phyloP scores from a whole-genome alignment of 768 basidiomycete genomes.

The Phlebiopsis gigantea region DNA sequence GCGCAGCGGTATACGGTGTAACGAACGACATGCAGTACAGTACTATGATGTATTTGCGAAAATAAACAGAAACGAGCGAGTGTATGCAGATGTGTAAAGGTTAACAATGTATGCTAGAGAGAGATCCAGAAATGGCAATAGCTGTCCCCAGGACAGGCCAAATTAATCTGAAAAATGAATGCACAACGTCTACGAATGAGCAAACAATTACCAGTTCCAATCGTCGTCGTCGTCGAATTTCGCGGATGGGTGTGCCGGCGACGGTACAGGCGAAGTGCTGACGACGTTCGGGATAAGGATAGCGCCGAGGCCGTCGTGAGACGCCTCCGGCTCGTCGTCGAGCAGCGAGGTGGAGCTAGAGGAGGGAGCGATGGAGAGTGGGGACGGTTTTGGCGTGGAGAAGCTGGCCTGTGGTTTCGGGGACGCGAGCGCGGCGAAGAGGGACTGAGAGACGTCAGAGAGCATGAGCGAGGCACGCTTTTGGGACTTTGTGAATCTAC shows the following conservation, averaged over 20 bases:
- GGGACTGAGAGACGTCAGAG: conserved; percentile 57
- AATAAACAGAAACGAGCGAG: not conserved
- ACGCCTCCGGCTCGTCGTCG: conserved; percentile 34
- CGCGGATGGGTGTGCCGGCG: conserved; percentile 4
- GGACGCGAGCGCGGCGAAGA: conserved; percentile 41
- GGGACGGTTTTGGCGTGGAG: conserved; percentile 21
- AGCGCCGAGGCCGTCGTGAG: conserved; percentile 20
- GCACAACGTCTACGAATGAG: not conserved
- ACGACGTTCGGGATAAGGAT: conserved; percentile 30
- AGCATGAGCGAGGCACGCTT: conserved; percentile 65
- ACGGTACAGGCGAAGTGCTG: conserved; percentile 20
- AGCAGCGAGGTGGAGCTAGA: conserved; percentile 29
- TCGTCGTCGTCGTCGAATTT: conserved; percentile 41
- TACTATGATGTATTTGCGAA: not conserved
- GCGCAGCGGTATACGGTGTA: not conserved
- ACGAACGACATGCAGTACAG: not conserved
- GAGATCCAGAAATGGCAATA: not conserved
- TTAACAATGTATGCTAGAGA: not conserved
- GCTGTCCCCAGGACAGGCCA: not conserved
- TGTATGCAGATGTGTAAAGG: not conserved
- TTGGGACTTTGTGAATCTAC: conserved; percentile 60
- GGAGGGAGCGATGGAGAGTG: conserved; percentile 17
- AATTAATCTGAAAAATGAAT: not conserved
- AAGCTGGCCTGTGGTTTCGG: conserved; percentile 24
- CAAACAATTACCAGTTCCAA: conserved; percentile 52